Base-by-base conservation (phyloP, 441 rosid genomes). In the Pelargonium citronellum region DNA sequence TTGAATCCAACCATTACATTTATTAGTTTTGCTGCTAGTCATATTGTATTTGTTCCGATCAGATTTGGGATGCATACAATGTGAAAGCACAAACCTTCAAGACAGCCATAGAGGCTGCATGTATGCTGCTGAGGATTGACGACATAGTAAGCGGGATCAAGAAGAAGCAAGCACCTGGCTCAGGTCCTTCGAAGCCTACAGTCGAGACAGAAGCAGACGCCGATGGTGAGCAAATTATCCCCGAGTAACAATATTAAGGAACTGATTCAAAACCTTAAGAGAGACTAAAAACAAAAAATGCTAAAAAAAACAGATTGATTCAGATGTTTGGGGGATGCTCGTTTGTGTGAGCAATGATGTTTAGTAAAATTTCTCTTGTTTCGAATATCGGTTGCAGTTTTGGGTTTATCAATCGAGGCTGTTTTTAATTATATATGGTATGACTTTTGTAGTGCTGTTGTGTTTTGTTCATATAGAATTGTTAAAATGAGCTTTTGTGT, bases 21-120 rank as follows among this genome's bases (percentile, higher is more conserved):
- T 30, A 30, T 1, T 30, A 30, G 34, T 12, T 19, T 16, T 1
- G 20, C 7, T 53, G 6, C 7, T 53, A n/a, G 2, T 55, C 24
- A 11, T 47, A 47, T 47, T 9, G n/a, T 47, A 47, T 47, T 37
- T 55, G 62, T 2, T 46, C 13, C 47, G 1, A 15, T 70, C 71
- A 75, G 78, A 75, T 75, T 5, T 75, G 78, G 78, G 78, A 75
- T 67, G 74, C 78, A 17, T 75, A 75, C 71, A 75, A 75, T 7
- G 78, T 75, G 30, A 75, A 75, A 30, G 78, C 78, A 1, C 78
- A 75, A 64, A 75, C 78, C 43, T 75, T 75, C 39, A 75, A 75
- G 71, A 75, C 78, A 0, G 64, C 78, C 74, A 75, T 75, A 20
- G 78, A 75, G 63, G 78, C 78, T 5, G 72, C 78, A 17, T 75